Evolutionary conservation across 2,329 filamentous ascomycete species (phyloP), one percentile per base, ranked within the genome.

Genomic region (Beauveria scarabaeidicola): DNA sequence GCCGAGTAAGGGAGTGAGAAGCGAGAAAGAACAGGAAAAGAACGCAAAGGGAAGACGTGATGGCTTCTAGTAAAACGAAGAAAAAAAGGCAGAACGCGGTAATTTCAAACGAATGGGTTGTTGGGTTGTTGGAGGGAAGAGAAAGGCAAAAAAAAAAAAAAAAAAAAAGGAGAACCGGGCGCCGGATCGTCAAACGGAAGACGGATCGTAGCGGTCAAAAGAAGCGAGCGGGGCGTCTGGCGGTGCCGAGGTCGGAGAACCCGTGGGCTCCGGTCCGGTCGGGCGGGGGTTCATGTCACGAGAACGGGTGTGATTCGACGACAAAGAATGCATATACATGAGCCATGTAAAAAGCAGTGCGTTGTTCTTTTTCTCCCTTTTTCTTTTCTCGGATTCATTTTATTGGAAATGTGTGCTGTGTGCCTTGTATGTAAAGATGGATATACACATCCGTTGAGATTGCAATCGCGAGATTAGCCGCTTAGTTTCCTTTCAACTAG

Each of bases 171-270:
- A 36, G 32, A 17, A 17, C 27, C 21, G 15, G 48, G 48, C 9
- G n/a, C 3, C n/a, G 11, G 11, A 38, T 52, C 32, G 51, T 40
- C 51, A 52, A 52, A 23, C 32, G 36, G 32, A 5, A 5, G 27
- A 17, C 47, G 47, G 47, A 27, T 51, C n/a, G 17, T n/a, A 52
- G 51, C 36, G 51, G 19, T 40, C 13, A 41, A 52, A 3, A 36
- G 15, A 19, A 21, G 32, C 19, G 51, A n/a, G 29, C 27, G 17
- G 48, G n/a, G 17, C n/a, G n/a, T n/a, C 17, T 29, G 27, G 25
- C 13, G 25, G 25, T 52, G 51, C 36, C 32, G 32, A 52, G 32
- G 32, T 52, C 51, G 51, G 32, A 38, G 25, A 41, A 41, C 13
- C 10, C 32, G 51, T 41, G 51, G 36, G 36, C 9, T 11, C 47